Base-by-base conservation (phyloP, 495 filamentous ascomycete species). In the Penicillium waksmanii region DNA sequence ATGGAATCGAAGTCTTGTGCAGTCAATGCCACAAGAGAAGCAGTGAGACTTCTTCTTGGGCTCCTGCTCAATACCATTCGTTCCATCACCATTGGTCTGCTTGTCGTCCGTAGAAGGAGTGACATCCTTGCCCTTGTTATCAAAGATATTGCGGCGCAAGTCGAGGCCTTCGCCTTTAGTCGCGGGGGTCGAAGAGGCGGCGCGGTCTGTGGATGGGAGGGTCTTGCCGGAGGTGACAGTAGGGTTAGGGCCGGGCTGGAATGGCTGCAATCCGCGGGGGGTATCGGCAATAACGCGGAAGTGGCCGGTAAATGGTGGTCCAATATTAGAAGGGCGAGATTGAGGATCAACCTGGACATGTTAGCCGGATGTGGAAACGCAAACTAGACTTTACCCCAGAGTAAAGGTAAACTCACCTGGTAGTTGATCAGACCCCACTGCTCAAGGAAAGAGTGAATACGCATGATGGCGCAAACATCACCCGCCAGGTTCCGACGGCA, bases 381-480 rank as follows among this genome's bases (percentile, higher is more conserved):
- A 17, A 35, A 33, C 25, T 18, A 27, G 15, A 50, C 15, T 9
- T 23, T 23, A n/a, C n/a, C 21, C 51, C 42, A 19, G 42, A 17
- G 7, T 7, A 19, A 19, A 17, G 42, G 17, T 19, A 17, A 19
- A 55, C 63, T 61, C 78, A 96, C 95, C 77, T 98, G 95, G 70
- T 98, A 98, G 73, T 98, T 98, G 64, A 98, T 98, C 69, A 98
- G 76, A 11, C 95, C 95, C 95, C 95, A 98, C 71, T 97, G 93
- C 76, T 98, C 95, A n/a, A 98, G 83, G 78, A 98, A 98, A 5
- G 92, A 90, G 75, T 98, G 95, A 23, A 98, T 92, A 55, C 95
- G 87, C 95, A 98, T 97, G 63, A 98, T 98, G 13, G 96, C 95
- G 73, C 95, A 98, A 53, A 98, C 95, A 76, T 98, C 95, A 59